Percentiles rank a stretch among this genome's conserved stretches.
Evolutionary conservation across 1,284 basidiomycete species (phyloP).

Genomic region (Trametes hirsuta): DNA sequence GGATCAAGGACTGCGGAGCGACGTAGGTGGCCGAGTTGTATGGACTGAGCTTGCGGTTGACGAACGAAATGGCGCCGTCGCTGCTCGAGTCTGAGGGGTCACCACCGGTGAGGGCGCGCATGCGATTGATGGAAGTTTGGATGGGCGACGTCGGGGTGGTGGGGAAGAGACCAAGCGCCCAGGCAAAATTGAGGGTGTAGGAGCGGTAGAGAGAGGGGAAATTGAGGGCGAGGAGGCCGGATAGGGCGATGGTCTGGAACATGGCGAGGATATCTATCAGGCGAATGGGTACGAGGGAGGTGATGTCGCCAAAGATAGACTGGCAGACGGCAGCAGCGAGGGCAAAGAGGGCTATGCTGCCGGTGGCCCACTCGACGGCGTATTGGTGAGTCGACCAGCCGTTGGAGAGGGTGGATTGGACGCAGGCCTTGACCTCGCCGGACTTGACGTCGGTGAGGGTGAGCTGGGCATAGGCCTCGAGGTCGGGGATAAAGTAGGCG

Average conservation of each 20-base stretch:
- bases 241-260: constrained; percentile 75
- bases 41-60: constrained; percentile 80
- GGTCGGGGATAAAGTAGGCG: constrained; percentile 87
- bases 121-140: constrained; percentile 79
- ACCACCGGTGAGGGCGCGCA: constrained; percentile 85
- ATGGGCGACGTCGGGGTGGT: constrained; percentile 57
- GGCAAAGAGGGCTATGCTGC: constrained; percentile 69
- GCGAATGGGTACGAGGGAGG: constrained; percentile 52
- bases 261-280: constrained; percentile 83
- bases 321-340: constrained; percentile 71
- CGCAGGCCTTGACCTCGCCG: constrained; percentile 79
- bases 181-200: constrained; percentile 86
- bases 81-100: constrained; percentile 61
- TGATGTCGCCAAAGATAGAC: constrained; percentile 52
- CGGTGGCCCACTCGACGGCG: constrained; percentile 80
- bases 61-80: constrained; percentile 67
- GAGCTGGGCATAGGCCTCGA: constrained; percentile 89
- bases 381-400: constrained; percentile 82
- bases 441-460: constrained; percentile 72
- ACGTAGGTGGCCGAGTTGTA: constrained; percentile 54
- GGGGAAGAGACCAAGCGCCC: constrained; percentile 85
- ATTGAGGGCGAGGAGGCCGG: constrained; percentile 82
- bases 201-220: constrained; percentile 84
- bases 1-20: constrained; percentile 16
- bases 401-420: constrained; percentile 91